Evolutionary conservation across 139 green algal species (phyloP), one percentile per base, ranked within the genome.

Genomic region (Chlamydomonas eustigma): DNA sequence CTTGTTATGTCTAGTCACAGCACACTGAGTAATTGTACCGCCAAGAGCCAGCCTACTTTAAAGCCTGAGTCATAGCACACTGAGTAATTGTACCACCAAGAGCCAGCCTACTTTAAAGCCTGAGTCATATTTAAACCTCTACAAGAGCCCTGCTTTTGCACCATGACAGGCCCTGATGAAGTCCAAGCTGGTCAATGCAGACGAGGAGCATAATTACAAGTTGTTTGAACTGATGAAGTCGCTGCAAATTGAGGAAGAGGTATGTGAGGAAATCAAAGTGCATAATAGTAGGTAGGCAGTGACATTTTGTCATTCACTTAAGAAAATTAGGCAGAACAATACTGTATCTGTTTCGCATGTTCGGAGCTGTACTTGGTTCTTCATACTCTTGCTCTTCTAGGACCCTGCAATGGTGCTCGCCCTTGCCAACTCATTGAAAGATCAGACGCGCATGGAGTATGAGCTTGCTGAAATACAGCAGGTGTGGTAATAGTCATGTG

Each of bases 391-490:
- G 12, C 44, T 18, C 18, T 12, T 58, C 32, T 72, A 83, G 70
- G 81, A 83, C 33, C n/a, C 65, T n/a, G 77, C 81, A 2, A 39
- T 86, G 69, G 68, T 68, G 1, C 50, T 74, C 1, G 77, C 81
- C 37, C 82, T 83, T n/a, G 77, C 81, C 2, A 70, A 73, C 3
- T 81, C 73, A 2, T 63, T 86, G 37, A 50, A 69, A 3, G 81
- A 82, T 28, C 25, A 32, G 3, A 39, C 58, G n/a, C 31, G 35
- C 37, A 64, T 31, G 1, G 76, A 86, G 30, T 32, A 37, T 34
- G 81, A 86, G 64, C 69, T 81, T 50, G 81, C 81, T 32, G 81
- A 86, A n/a, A 64, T 86, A 3, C 58, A 81, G 37, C 68, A 78
- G 81, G 81, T 82, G 36, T n/a, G n/a, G n/a, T n/a, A n/a, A n/a